Percentiles rank a stretch among this genome's conserved stretches.
Evolutionary conservation across 139 green algal species (phyloP).

Genomic region (Edaphochlamys debaryana): DNA sequence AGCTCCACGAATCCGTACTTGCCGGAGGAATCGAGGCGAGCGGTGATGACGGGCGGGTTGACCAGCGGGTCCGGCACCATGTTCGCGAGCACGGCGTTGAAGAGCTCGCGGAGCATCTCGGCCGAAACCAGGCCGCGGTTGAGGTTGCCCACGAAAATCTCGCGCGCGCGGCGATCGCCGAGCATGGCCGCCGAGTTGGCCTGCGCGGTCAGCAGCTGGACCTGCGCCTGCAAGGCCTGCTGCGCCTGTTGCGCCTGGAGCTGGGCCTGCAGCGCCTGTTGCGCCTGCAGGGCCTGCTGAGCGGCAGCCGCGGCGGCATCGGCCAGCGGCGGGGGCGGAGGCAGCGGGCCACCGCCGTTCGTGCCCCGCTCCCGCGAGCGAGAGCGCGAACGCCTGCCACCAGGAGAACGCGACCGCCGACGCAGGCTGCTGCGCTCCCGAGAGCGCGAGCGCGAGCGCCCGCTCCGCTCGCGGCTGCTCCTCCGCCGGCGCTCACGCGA

Average conservation of each 20-base stretch:
- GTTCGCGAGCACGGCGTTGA: constrained; percentile 76
- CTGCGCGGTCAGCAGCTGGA: constrained; percentile 36
- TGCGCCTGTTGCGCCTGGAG: constrained; percentile 43
- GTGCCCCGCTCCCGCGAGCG: constrained; percentile 2
- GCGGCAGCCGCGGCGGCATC: constrained; percentile 17
- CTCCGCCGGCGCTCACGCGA: constrained; percentile 26
- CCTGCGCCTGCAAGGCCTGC: constrained; percentile 19
- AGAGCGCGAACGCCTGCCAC: constrained; percentile 1
- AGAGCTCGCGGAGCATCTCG: constrained; percentile 84
- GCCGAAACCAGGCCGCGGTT: constrained; percentile 76
- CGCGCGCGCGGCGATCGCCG: constrained; percentile 57
- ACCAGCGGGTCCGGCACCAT: constrained; percentile 71
- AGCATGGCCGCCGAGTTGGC: constrained; percentile 37
- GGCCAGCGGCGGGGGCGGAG: not conserved
- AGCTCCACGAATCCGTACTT: constrained; percentile 84
- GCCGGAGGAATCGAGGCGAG: constrained; percentile 66
- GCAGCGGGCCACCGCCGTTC: constrained; percentile 6
- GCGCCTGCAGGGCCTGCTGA: constrained; percentile 29
- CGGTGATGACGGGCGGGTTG: constrained; percentile 79
- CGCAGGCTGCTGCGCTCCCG: not conserved
- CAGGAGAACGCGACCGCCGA: constrained; percentile 7
- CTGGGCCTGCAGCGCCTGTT: constrained; percentile 28
- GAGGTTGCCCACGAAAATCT: constrained; percentile 91
- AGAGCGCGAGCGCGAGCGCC: constrained; percentile 17
- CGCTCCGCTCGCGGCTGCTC: constrained; percentile 27